Evolutionary conservation across 495 filamentous ascomycete species (phyloP).

Genomic region (Arthonia radiata): DNA sequence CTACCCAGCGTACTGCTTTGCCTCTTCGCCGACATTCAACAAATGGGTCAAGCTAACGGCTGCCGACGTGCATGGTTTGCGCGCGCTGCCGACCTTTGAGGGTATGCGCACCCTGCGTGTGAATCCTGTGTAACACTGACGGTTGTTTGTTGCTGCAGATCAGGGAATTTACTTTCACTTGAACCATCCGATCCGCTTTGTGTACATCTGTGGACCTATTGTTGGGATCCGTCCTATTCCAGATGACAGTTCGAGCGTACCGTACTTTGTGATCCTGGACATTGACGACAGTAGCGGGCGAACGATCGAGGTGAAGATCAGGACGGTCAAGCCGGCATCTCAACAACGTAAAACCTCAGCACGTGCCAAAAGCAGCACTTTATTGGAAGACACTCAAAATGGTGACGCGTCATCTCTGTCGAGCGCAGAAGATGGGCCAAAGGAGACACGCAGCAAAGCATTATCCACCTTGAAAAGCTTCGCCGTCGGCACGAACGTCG

Average conservation of each 20-base stretch:
- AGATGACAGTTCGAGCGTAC: conserved; percentile 33
- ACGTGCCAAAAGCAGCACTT: too few species aligned
- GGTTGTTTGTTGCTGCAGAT: conserved; percentile 20
- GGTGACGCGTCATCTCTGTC: conserved; percentile 6
- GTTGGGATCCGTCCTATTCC: too few species aligned
- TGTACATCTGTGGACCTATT: conserved; percentile 48
- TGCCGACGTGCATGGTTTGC: conserved; percentile 37
- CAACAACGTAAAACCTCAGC: too few species aligned
- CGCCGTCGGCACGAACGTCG: conserved; percentile 1
- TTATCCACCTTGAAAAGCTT: conserved; percentile 1
- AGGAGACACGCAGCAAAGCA: conserved; percentile 1
- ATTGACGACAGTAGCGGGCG: conserved; percentile 73
- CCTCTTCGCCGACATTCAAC: conserved; percentile 57
- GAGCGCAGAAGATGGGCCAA: conserved; percentile 9
- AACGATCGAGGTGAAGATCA: conserved; percentile 35
- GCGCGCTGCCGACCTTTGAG: conserved; percentile 34
- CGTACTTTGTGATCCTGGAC: conserved; percentile 33
- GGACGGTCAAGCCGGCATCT: conserved; percentile 4
- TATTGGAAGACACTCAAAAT: too few species aligned
- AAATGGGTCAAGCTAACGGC: conserved; percentile 61
- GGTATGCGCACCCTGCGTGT: conserved; percentile 19
- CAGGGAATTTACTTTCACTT: conserved; percentile 51
- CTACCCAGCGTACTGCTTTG: conserved; percentile 72
- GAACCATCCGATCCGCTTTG: conserved; percentile 81
- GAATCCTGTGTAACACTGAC: too few species aligned